phyloP scores from a whole-genome alignment of 345 rosid genomes.

The Noccaea bulbosa region DNA sequence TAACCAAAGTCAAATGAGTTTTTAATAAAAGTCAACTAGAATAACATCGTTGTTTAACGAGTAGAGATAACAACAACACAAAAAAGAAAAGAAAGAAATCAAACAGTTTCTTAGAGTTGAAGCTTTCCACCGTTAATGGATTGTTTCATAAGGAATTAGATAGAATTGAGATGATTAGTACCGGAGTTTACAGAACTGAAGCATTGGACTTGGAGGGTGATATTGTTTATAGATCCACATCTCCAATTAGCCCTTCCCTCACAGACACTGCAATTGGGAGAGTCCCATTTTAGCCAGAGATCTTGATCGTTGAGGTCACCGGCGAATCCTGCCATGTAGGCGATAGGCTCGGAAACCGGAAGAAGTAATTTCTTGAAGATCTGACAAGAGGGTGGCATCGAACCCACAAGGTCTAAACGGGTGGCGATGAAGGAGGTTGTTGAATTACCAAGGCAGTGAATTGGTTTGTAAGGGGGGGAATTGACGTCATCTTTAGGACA shows the following conservation, averaged over 20 bases:
- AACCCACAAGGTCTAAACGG: constrained; percentile 11
- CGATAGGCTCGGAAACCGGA: constrained; percentile 47
- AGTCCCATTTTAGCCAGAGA: constrained; percentile 57
- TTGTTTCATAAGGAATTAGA: neutral
- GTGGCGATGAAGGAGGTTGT: constrained; percentile 60
- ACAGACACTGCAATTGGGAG: constrained; percentile 62
- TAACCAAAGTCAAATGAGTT: constrained; percentile 37
- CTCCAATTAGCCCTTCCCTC: constrained; percentile 54
- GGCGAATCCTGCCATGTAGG: constrained; percentile 39
- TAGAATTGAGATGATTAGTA: constrained; percentile 19
- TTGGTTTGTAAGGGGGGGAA: constrained; percentile 1
- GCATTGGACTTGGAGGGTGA: constrained; percentile 51
- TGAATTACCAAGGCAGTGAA: constrained; percentile 66
- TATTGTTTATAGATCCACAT: constrained; percentile 54
- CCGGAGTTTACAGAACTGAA: constrained; percentile 45
- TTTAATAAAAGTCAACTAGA: constrained; percentile 18
- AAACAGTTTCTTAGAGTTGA: constrained; percentile 27
- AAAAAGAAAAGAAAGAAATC: neutral
- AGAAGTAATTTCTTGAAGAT: constrained; percentile 35
- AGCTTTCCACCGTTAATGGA: constrained; percentile 25
- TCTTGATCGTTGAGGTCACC: constrained; percentile 42
- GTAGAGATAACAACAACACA: neutral
- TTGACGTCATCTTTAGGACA: constrained; percentile 48
- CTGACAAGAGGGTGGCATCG: constrained; percentile 48
- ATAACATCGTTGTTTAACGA: constrained; percentile 14